Evolutionary conservation across 2,329 filamentous ascomycete genomes (phyloP).

Genomic region (Beauveria bassiana): DNA sequence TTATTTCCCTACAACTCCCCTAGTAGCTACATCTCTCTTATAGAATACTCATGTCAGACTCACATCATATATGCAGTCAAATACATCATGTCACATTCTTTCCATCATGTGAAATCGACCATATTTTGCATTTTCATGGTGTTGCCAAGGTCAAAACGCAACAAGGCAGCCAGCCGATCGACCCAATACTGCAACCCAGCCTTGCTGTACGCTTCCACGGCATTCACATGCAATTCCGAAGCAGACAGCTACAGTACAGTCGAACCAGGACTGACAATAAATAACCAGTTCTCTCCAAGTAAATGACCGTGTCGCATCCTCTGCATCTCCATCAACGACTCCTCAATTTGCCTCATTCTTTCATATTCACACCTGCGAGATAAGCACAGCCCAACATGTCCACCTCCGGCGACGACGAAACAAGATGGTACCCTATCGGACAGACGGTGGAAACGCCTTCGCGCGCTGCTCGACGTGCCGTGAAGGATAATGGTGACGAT

Average conservation of each 20-base stretch:
- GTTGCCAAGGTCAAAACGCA: too few relatives aligned
- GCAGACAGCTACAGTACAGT: not conserved
- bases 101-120: too few relatives aligned
- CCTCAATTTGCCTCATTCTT: not conserved
- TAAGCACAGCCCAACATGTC: not conserved
- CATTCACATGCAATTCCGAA: not conserved
- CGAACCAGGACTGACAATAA: not conserved
- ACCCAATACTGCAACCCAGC: not conserved
- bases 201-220: not conserved
- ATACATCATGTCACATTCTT: too few relatives aligned
- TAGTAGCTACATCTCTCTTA: too few relatives aligned
- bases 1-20: too few relatives aligned
- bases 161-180: too few relatives aligned
- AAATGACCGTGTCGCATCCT: not conserved
- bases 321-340: not conserved
- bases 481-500: not conserved
- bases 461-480: not conserved
- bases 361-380: not conserved
- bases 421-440: not conserved
- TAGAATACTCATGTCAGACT: too few relatives aligned
- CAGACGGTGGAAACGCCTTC: not conserved
- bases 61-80: too few relatives aligned
- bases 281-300: not conserved
- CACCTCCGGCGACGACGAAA: not conserved
- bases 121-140: too few relatives aligned